These are phyloP conservation scores for Beauveria brongniartii DNA, from an alignment of 2,329 filamentous ascomycete genomes.

Conservation along the genomic window DNA sequence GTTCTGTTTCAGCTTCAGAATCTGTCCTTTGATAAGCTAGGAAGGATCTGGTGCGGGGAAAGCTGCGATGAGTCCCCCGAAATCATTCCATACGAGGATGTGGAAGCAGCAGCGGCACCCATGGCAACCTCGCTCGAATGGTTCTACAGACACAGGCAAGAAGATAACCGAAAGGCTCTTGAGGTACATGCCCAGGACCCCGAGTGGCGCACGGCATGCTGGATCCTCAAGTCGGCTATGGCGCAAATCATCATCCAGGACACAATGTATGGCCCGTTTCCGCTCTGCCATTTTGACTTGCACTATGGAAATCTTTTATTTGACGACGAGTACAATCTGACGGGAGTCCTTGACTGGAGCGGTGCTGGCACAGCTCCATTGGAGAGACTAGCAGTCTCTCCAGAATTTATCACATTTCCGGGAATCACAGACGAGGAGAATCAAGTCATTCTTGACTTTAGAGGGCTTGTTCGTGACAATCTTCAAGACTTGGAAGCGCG, in stretches of 20 bases:
- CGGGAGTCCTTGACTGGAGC: constrained; percentile 29
- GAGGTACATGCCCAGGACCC: constrained; percentile 11
- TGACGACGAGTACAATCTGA: constrained; percentile 31
- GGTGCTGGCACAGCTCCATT: constrained; percentile 25
- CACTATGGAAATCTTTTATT: constrained; percentile 33
- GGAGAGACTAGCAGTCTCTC: constrained; percentile 27
- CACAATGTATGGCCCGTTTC: constrained; percentile 25
- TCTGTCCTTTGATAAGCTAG: constrained; percentile 8
- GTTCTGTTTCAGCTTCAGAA: constrained; percentile 12
- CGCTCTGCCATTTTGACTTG: constrained; percentile 25
- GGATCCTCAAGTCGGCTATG: constrained; percentile 22
- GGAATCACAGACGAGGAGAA: constrained; percentile 13
- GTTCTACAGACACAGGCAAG: background rate
- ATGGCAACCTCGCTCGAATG: background rate
- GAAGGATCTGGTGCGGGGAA: constrained; percentile 10
- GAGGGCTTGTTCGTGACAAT: background rate
- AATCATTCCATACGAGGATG: background rate
- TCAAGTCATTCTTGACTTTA: background rate
- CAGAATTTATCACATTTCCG: constrained; percentile 25
- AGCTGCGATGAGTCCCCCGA: background rate
- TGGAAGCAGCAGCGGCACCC: background rate
- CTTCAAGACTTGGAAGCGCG: background rate
- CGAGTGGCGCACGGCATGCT: constrained; percentile 24
- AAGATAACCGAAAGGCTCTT: background rate
- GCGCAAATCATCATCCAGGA: constrained; percentile 22